Conservation (phyloP, 768 basidiomycete species). For the Amanita rubescens region DNA sequence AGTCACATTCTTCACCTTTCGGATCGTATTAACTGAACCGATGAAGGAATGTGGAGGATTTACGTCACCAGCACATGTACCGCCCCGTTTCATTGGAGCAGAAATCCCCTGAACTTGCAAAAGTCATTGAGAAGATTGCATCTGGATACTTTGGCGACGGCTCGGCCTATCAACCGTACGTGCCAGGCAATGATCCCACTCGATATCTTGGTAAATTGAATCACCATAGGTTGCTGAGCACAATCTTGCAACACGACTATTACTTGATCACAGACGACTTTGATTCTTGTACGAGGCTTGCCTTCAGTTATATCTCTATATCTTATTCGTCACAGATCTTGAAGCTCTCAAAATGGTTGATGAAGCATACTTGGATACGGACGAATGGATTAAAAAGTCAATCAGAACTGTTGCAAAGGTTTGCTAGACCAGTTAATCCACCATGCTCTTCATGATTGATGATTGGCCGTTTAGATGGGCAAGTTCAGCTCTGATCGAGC, state of each 20-base stretch:
- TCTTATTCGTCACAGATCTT: constrained; percentile 47
- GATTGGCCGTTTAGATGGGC: constrained; percentile 63
- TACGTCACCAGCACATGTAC: constrained; percentile 82
- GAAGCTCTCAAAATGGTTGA: constrained; percentile 83
- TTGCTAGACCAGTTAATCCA: neutral
- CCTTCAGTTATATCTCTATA: neutral
- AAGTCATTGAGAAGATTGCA: constrained; percentile 71
- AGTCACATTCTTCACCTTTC: constrained; percentile 10
- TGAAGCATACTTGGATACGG: constrained; percentile 74
- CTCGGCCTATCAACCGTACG: constrained; percentile 79
- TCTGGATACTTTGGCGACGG: constrained; percentile 76
- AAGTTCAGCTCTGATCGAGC: constrained; percentile 95
- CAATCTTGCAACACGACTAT: constrained; percentile 68
- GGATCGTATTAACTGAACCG: neutral
- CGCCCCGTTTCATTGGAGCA: constrained; percentile 74
- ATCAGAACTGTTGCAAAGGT: constrained; percentile 79
- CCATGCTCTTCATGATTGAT: neutral
- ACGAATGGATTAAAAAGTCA: constrained; percentile 89
- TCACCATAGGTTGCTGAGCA: constrained; percentile 53
- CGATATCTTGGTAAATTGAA: no score
- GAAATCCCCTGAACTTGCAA: constrained; percentile 76
- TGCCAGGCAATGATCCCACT: no score
- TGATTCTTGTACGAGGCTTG: constrained; percentile 62
- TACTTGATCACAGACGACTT: constrained; percentile 91
- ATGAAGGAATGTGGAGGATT: constrained; percentile 65